Conservation (phyloP, 139 green algal genomes). For the Edaphochlamys debaryana region DNA sequence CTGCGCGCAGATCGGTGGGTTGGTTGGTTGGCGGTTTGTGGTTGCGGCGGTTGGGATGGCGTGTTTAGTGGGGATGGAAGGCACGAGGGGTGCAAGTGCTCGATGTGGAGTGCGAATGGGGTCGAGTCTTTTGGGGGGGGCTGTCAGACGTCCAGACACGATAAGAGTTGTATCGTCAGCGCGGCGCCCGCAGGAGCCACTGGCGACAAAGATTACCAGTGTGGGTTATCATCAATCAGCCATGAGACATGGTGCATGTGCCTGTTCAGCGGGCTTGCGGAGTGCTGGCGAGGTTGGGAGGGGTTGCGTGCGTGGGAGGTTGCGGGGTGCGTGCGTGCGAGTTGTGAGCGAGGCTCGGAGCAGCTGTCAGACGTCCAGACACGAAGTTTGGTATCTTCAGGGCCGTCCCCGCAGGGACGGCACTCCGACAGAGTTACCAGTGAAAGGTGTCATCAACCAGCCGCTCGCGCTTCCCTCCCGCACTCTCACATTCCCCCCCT, state of each 20-base stretch:
- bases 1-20: conserved; percentile 46
- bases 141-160: conserved; percentile 41
- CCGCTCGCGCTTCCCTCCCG: neutral
- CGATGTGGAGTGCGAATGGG: too few relatives aligned
- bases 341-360: too few relatives aligned
- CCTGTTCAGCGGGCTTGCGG: too few relatives aligned
- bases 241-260: neutral
- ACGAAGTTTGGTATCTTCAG: conserved; percentile 14
- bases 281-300: too few relatives aligned
- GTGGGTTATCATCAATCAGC: conserved; percentile 12
- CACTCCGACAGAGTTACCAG: conserved; percentile 15
- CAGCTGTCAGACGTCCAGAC: conserved; percentile 39
- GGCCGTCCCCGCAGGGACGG: neutral
- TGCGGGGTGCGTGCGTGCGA: too few relatives aligned
- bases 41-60: too few relatives aligned
- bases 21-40: too few relatives aligned
- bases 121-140: neutral
- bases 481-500: neutral
- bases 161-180: conserved; percentile 5
- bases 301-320: too few relatives aligned
- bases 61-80: too few relatives aligned
- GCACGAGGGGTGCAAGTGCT: neutral
- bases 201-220: conserved; percentile 5
- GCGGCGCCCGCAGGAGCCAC: neutral
- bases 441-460: conserved; percentile 6